phyloP scores from a whole-genome alignment of 129 eudicot genomes.

The Escallonia herrerae region DNA sequence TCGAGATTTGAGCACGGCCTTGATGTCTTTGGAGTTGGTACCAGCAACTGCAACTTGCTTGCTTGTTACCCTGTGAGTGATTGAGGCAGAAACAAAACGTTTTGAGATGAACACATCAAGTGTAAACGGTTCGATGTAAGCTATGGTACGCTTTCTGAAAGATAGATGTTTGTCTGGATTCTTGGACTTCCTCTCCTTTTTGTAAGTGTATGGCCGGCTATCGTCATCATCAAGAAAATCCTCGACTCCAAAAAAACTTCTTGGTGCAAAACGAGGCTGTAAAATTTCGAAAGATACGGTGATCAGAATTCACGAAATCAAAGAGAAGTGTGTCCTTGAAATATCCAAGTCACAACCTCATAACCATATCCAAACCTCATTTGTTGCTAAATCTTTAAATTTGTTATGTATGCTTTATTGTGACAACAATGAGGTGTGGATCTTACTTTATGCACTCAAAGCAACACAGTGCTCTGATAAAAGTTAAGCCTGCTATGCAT shows the following conservation, averaged over 20 bases:
- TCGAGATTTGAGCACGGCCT: slow-evolving; percentile 51
- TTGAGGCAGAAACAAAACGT: slow-evolving; percentile 60
- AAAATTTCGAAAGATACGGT: not conserved
- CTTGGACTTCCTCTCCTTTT: slow-evolving; percentile 55
- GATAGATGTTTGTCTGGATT: slow-evolving; percentile 61
- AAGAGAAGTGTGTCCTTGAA: not conserved
- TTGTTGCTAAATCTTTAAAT: not conserved
- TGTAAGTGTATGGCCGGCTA: slow-evolving; percentile 63
- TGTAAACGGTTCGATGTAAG: slow-evolving; percentile 69
- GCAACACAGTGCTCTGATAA: no score
- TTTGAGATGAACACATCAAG: slow-evolving; percentile 61
- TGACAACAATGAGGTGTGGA: no score
- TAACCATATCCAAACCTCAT: not conserved
- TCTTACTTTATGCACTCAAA: no score
- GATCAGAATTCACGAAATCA: not conserved
- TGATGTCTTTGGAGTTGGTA: slow-evolving; percentile 65
- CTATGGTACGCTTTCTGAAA: slow-evolving; percentile 55
- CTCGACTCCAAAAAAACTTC: slow-evolving; percentile 78
- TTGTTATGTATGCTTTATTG: not conserved
- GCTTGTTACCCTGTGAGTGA: slow-evolving; percentile 63
- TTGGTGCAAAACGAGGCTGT: slow-evolving; percentile 44
- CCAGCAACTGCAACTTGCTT: slow-evolving; percentile 76
- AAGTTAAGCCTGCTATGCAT: no score
- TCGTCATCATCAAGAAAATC: slow-evolving; percentile 61
- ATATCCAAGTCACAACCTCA: not conserved